Evolutionary conservation across 2,329 filamentous ascomycete species (phyloP).

Genomic region (Diaporthe nobilis): DNA sequence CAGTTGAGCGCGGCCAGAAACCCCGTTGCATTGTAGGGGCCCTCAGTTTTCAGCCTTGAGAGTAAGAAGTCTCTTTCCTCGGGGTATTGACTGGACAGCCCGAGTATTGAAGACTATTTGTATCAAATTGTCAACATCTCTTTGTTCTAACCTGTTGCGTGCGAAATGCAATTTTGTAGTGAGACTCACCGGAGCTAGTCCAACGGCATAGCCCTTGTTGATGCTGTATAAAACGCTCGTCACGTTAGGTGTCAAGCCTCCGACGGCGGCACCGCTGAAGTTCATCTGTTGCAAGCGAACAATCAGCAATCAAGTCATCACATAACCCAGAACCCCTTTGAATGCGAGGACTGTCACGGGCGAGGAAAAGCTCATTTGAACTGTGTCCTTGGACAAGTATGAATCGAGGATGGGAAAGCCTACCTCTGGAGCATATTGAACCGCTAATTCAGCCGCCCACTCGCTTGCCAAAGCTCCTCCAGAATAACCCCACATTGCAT

Average conservation of each 20-base stretch:
- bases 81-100: slow-evolving; percentile 52
- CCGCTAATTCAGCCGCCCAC: slow-evolving; percentile 66
- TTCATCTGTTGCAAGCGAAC: slow-evolving; percentile 48
- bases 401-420: too few relatives aligned
- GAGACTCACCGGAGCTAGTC: slow-evolving; percentile 26
- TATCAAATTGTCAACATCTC: neutral
- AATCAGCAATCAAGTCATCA: neutral
- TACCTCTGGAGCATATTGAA: slow-evolving; percentile 65
- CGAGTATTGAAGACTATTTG: slow-evolving; percentile 43
- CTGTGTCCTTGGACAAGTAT: too few relatives aligned
- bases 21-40: slow-evolving; percentile 44
- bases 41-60: slow-evolving; percentile 43
- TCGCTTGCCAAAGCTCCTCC: slow-evolving; percentile 67
- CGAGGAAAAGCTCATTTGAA: neutral
- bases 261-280: slow-evolving; percentile 63
- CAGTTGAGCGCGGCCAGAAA: slow-evolving; percentile 45
- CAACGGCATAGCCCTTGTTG: slow-evolving; percentile 46
- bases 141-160: slow-evolving; percentile 41
- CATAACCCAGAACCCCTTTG: neutral
- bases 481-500: slow-evolving; percentile 68
- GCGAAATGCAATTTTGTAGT: too few relatives aligned
- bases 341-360: too few relatives aligned
- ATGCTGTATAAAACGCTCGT: slow-evolving; percentile 52
- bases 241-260: slow-evolving; percentile 61
- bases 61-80: slow-evolving; percentile 47